These are phyloP conservation scores for Apiospora pterosperma DNA, from an alignment of 2,329 filamentous ascomycete species.

Conservation along the genomic window DNA sequence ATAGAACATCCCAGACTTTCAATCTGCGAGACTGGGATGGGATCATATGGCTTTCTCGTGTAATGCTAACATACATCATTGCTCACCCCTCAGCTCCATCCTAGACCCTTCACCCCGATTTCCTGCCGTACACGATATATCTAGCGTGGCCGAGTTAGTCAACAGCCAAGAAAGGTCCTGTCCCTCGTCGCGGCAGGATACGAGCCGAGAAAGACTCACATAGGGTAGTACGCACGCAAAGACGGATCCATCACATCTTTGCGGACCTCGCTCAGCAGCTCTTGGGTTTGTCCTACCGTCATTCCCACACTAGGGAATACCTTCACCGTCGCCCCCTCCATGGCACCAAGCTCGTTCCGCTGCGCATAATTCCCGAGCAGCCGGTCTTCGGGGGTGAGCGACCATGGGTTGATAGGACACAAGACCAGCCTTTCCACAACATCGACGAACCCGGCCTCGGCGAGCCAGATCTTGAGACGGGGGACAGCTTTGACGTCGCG, in stretches of 20 bases:
- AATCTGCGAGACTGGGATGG: too few species aligned
- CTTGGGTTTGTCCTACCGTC: neutral
- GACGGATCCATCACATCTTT: neutral
- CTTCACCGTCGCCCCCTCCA: neutral
- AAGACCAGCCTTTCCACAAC: neutral
- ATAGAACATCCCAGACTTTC: too few species aligned
- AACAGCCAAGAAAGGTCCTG: neutral
- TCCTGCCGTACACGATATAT: neutral
- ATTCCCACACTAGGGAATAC: neutral
- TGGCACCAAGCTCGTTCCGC: neutral
- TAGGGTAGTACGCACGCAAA: neutral
- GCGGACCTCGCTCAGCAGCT: neutral
- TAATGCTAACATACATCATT: too few species aligned
- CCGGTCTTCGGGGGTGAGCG: neutral
- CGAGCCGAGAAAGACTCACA: neutral
- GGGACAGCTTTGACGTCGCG: neutral
- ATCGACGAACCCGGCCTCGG: neutral
- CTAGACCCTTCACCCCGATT: neutral
- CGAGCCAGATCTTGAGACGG: neutral
- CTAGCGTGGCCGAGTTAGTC: neutral
- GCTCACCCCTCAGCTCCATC: neutral
- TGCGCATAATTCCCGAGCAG: neutral
- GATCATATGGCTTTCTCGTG: too few species aligned
- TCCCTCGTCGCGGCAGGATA: neutral
- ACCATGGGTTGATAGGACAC: neutral